Evolutionary conservation across 1,284 basidiomycete genomes (phyloP), one percentile per base, ranked within the genome.

Genomic region (Rhodotorula sp.): DNA sequence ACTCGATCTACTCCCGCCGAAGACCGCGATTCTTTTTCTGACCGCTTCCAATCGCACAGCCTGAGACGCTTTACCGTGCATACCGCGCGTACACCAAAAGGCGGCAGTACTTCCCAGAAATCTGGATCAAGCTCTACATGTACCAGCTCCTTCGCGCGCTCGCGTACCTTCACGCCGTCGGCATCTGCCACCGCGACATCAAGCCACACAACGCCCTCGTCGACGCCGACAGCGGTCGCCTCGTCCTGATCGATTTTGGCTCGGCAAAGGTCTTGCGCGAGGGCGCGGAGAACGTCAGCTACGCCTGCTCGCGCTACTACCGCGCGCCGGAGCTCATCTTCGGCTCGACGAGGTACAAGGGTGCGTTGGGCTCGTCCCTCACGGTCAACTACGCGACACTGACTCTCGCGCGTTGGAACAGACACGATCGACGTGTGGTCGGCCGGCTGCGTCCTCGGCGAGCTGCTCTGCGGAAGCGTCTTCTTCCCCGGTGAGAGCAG

Each of bases 321-420:
- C 89, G 95, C 77, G 96, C 96, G 61, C 96, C 95, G 22, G 95
- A 99, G 83, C 88, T 99, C 80, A 99, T 99, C 80, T 99, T 99
- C 80, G 95, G 95, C 61, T 94, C 94, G 40, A 98, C 96, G 69
- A 97, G 97, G 85, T 99, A 99, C 84, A 94, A 92, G 20, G 96
- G 65, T 69, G n/a, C 34, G 69, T 53, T 8, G n/a, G 34, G 28
- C 13, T n/a, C 11, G 13, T 24, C 10, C 6, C 26, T 16, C 5
- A 15, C n/a, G n/a, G n/a, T n/a, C n/a, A n/a, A n/a, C n/a, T n/a
- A n/a, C n/a, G n/a, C n/a, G n/a, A n/a, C n/a, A n/a, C n/a, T n/a
- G n/a, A n/a, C n/a, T n/a, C n/a, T n/a, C n/a, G n/a, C n/a, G n/a
- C n/a, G n/a, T n/a, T n/a, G n/a, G n/a, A n/a, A 10, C 16, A 16